Percentiles rank a stretch among this genome's conserved stretches.
Evolutionary conservation across 2,329 filamentous ascomycete species (phyloP).

Genomic region (Fusarium tuaranense): DNA sequence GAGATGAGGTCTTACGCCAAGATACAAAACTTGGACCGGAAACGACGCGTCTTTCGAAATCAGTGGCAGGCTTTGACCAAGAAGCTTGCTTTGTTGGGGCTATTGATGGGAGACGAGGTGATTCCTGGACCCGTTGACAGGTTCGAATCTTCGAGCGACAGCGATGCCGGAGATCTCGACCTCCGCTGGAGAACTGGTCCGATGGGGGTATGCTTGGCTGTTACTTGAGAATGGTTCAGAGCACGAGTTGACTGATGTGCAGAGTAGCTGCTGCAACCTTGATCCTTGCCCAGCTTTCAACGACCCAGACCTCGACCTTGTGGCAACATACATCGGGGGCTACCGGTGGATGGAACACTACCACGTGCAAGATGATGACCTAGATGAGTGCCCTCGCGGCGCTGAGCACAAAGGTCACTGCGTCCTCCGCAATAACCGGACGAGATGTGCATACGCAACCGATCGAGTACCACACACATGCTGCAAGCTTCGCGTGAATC

Average conservation of each 20-base stretch:
- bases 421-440: slow-evolving; percentile 28
- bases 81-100: slow-evolving; percentile 15
- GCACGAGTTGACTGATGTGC: slow-evolving; percentile 1
- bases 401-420: slow-evolving; percentile 26
- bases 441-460: slow-evolving; percentile 28
- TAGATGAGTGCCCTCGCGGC: slow-evolving; percentile 31
- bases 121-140: background rate
- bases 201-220: slow-evolving; percentile 5
- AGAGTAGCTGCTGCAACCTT: slow-evolving; percentile 25
- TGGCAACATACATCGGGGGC: slow-evolving; percentile 26
- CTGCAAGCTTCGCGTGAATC: slow-evolving; percentile 31
- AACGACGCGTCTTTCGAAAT: slow-evolving; percentile 12
- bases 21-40: slow-evolving; percentile 3
- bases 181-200: slow-evolving; percentile 16
- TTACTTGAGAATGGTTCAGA: background rate
- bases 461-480: slow-evolving; percentile 30
- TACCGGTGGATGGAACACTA: slow-evolving; percentile 30
- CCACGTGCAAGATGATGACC: slow-evolving; percentile 31
- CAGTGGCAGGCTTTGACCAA: slow-evolving; percentile 27
- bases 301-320: slow-evolving; percentile 23
- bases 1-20: slow-evolving; percentile 9
- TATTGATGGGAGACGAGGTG: slow-evolving; percentile 26
- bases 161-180: slow-evolving; percentile 17
- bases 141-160: slow-evolving; percentile 22
- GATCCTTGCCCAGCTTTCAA: slow-evolving; percentile 25